Percentiles rank a stretch among this genome's conserved stretches.
Evolutionary conservation across 495 filamentous ascomycete genomes (phyloP).

Genomic region (Sordaria brevicollis): DNA sequence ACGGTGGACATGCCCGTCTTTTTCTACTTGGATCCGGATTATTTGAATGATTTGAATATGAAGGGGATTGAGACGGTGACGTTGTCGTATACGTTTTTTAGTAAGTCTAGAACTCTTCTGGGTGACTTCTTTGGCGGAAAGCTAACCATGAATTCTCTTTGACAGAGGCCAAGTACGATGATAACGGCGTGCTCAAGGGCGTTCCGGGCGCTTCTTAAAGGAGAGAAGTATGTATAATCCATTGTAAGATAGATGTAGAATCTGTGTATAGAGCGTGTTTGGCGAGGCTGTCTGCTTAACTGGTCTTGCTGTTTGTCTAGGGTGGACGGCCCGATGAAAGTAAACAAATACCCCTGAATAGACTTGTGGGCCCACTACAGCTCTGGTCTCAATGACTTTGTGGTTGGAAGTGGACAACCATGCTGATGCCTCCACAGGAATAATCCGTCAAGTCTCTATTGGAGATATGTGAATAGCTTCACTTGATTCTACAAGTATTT

Average conservation of each 20-base stretch:
- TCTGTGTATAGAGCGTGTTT: neutral
- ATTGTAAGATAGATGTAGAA: neutral
- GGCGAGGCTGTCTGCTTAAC: neutral
- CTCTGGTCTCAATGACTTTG: neutral
- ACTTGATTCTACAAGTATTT: too few species aligned
- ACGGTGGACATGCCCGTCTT: constrained; percentile 99
- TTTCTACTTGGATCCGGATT: constrained; percentile 97
- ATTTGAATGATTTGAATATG: constrained; percentile 86
- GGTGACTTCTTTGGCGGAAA: neutral
- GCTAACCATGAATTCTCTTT: constrained; percentile 5
- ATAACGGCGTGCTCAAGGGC: constrained; percentile 50
- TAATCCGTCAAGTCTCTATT: neutral
- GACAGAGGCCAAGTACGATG: constrained; percentile 75
- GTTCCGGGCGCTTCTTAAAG: neutral
- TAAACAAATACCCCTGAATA: neutral
- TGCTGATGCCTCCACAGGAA: neutral
- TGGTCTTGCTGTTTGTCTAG: neutral
- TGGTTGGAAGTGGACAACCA: neutral
- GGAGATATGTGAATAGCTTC: neutral
- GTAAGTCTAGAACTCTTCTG: too few species aligned
- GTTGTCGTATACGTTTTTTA: constrained; percentile 96
- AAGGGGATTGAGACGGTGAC: constrained; percentile 89
- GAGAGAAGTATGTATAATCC: neutral
- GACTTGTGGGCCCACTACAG: neutral
- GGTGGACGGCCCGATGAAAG: neutral